Base-by-base conservation (phyloP, 2,329 filamentous ascomycete genomes). In the Periconia sp. region DNA sequence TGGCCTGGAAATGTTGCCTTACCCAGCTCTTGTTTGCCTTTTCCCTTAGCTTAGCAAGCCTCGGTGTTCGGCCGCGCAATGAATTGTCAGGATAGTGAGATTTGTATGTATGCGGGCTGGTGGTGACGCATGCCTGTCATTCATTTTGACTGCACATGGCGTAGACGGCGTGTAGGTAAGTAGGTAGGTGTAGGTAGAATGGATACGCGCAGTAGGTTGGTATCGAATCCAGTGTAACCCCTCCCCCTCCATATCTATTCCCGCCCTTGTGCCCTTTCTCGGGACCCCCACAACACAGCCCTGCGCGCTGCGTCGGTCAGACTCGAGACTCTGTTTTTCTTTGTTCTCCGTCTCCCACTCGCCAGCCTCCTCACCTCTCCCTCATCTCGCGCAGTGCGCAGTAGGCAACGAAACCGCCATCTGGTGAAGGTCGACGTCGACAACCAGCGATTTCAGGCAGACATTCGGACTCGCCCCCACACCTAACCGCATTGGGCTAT, bases 401-500 rank as follows among this genome's bases (percentile, higher is more conserved):
- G 53, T 37, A 37, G 33, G 33, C 33, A 37, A 43, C 45, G 37
- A 8, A 27, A n/a, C n/a, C n/a, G n/a, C n/a, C 23, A 27, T 5
- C 23, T 27, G 23, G 23, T 27, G 23, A 27, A 8, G 23, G 23
- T 27, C 23, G 23, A 27, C 23, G 5, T 27, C 23, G 23, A 3
- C 23, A 3, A 27, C 23, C 23, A 27, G 15, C 31, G 23, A 41
- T 48, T 49, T 54, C 57, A 65, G 63, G 63, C 63, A 54, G 42
- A 45, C 49, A 51, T 45, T 50, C 41, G 20, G 40, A 40, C 20
- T 45, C 55, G 62, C 60, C 66, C 65, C 66, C 64, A 62, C 61
- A 47, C 59, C 55, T 57, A 49, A 15, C 65, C 60, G 33, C 41
- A 56, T 61, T 54, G 17, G 61, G 60, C 13, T 15, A 52, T 58